Evolutionary conservation across 1,284 basidiomycete genomes (phyloP).

Genomic region (Ceratobasidium sp.): DNA sequence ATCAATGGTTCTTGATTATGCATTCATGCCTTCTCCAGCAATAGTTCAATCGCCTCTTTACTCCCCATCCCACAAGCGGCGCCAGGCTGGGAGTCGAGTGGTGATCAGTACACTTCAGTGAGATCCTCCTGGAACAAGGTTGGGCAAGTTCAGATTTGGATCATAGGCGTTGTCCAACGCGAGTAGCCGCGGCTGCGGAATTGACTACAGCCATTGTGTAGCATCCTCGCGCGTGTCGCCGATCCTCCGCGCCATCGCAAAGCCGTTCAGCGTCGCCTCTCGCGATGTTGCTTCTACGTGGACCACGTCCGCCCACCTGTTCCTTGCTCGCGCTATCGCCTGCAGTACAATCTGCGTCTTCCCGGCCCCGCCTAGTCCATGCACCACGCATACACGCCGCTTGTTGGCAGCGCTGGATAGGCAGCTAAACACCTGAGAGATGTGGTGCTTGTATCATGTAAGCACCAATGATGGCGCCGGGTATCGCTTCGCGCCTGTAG

Average conservation of each 20-base stretch:
- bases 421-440: background rate
- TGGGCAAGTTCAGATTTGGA: background rate
- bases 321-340: background rate
- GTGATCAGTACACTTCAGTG: conserved; percentile 26
- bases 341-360: conserved; percentile 37
- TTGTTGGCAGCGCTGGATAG: background rate
- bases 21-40: background rate
- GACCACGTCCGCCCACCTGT: conserved; percentile 12
- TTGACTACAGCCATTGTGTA: background rate
- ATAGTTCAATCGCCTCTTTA: conserved; percentile 2
- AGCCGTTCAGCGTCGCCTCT: conserved; percentile 3
- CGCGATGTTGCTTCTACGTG: conserved; percentile 34
- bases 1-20: background rate
- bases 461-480: background rate
- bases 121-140: conserved; percentile 14
- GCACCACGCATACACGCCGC: conserved; percentile 29
- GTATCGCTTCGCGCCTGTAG: background rate
- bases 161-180: conserved; percentile 43
- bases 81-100: conserved; percentile 10
- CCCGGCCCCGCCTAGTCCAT: conserved; percentile 36
- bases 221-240: conserved; percentile 25
- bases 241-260: background rate
- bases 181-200: background rate
- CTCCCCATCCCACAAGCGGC: background rate
- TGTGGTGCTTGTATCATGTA: background rate